phyloP scores from a whole-genome alignment of 2,329 filamentous ascomycete species.

The Trichoderma sp. region DNA sequence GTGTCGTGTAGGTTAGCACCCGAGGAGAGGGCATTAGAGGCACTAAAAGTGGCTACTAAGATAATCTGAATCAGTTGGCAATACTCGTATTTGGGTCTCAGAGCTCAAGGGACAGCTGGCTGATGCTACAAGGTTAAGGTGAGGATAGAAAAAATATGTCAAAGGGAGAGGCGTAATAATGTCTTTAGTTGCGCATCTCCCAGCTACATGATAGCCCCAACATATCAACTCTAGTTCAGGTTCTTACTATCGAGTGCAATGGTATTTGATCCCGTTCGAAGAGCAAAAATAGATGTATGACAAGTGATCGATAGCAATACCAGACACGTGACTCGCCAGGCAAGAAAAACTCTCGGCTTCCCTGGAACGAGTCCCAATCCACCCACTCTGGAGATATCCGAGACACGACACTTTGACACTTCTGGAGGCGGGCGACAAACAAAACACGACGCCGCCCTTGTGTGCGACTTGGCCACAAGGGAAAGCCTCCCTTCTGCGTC shows the following conservation, averaged over 20 bases:
- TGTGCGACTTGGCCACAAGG: not conserved
- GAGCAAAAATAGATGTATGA: not conserved
- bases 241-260: not conserved
- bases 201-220: not conserved
- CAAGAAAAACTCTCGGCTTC: not conserved
- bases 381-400: not conserved
- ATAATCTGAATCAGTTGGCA: not conserved
- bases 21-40: not conserved
- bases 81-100: not conserved
- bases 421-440: not conserved
- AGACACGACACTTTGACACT: conserved; percentile 3
- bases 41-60: not conserved
- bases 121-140: not conserved
- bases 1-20: not conserved
- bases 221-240: not conserved
- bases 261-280: not conserved
- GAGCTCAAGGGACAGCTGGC: not conserved
- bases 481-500: not conserved
- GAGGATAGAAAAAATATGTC: not conserved
- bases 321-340: not conserved
- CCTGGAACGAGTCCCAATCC: not conserved
- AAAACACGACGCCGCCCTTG: not conserved
- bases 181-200: not conserved
- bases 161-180: not conserved
- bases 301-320: not conserved